These are phyloP conservation scores for Candida peoriensis DNA, from an alignment of 805 yeast genomes.

Conservation along the genomic window DNA sequence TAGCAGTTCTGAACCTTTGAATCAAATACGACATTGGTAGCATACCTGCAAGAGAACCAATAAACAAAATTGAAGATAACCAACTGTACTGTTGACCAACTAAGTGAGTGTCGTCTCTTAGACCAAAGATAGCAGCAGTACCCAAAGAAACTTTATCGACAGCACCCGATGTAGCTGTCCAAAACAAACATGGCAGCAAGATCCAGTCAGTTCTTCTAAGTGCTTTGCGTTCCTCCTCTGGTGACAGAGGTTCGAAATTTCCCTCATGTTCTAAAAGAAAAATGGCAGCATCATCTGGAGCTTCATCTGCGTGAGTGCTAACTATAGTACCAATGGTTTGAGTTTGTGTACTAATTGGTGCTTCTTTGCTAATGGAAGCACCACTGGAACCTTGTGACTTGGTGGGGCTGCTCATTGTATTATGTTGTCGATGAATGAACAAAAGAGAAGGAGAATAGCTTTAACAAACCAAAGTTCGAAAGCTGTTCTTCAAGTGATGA, in stretches of 20 bases:
- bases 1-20: slow-evolving; percentile 22
- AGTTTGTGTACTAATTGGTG: background rate
- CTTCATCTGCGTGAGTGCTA: no score
- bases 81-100: slow-evolving; percentile 36
- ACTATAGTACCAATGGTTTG: no score
- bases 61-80: slow-evolving; percentile 36
- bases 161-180: slow-evolving; percentile 31
- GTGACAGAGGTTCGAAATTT: slow-evolving; percentile 21
- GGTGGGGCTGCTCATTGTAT: no score
- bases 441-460: no score
- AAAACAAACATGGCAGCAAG: slow-evolving; percentile 32
- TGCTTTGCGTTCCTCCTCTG: slow-evolving; percentile 27
- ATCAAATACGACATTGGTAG: slow-evolving; percentile 30
- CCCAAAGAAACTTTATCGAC: slow-evolving; percentile 40
- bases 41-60: slow-evolving; percentile 39
- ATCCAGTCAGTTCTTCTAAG: slow-evolving; percentile 34
- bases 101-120: slow-evolving; percentile 34
- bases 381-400: slow-evolving; percentile 3
- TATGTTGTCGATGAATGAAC: no score
- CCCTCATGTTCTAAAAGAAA: slow-evolving; percentile 22
- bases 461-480: no score
- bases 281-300: slow-evolving; percentile 22
- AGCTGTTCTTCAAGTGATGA: no score
- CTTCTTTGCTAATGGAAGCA: slow-evolving; percentile 1
- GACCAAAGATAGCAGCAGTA: slow-evolving; percentile 43